Base-by-base conservation (phyloP, 345 rosid species). In the Combretum micranthum region DNA sequence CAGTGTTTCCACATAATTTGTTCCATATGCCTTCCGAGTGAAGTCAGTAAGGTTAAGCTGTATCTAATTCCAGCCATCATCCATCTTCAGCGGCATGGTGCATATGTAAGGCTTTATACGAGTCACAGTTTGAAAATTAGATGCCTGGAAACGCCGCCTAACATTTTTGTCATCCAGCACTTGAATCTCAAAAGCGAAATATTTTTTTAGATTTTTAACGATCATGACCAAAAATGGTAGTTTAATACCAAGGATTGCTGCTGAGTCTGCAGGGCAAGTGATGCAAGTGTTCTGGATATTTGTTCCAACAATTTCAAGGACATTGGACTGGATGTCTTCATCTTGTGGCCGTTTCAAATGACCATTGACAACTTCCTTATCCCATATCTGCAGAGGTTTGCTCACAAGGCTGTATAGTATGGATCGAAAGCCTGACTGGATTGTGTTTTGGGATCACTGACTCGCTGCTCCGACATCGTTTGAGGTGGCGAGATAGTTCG, bases 141-240 rank as follows among this genome's bases (percentile, higher is more conserved):
- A 93, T 83, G 99, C 87, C 22, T 96, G 86, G 66, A 93, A 93
- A 56, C 99, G 96, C 32, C 99, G 68, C 56, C 99, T 79, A 45
- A 93, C 97, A 49, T 87, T 93, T 90, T 93, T 93, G 71, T 93
- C 99, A 54, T 93, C 99, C 62, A 93, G 76, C 64, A 93, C 80
- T 63, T 93, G 99, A 72, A 93, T 85, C 83, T 93, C 99, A 67
- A 93, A 89, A 7, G 97, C 76, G 78, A 93, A 87, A 72, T 85
- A 93, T 62, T 89, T 89, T 75, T 87, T 89, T 72, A 93, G 42
- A 70, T 87, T 87, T 84, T 93, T 93, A 55, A 89, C 95, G 18
- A 89, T 85, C 79, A 89, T 75, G 50, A 89, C 99, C 80, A 93
- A 67, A 73, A 93, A 93, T 3, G 99, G 88, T 15, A 93, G 92